Percentiles rank a stretch among this genome's conserved stretches.
Conservation (phyloP, 1,284 basidiomycete genomes). For the Ustilago bromivora region DNA sequence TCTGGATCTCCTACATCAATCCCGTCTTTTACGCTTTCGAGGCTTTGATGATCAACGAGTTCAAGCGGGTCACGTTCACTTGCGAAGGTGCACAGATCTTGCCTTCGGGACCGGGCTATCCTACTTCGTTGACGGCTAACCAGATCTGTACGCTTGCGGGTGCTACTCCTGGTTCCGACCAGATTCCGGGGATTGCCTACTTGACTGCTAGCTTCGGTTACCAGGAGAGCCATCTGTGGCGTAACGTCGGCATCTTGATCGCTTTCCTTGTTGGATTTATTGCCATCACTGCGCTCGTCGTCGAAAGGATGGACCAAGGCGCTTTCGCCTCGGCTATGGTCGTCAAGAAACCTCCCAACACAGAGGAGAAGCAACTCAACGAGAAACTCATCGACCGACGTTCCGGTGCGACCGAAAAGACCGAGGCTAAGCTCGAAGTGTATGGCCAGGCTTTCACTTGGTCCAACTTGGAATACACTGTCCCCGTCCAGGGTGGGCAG, state of each 20-base stretch:
- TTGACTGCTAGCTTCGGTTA: conserved; percentile 77
- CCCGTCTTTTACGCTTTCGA: conserved; percentile 81
- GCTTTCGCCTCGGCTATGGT: conserved; percentile 64
- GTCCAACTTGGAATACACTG: conserved; percentile 71
- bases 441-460: conserved; percentile 70
- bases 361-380: conserved; percentile 49
- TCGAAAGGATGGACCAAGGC: conserved; percentile 52
- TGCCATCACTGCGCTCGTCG: conserved; percentile 55
- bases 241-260: conserved; percentile 72
- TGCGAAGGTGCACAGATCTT: conserved; percentile 52
- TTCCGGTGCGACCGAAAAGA: conserved; percentile 45
- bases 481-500: conserved; percentile 74
- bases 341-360: conserved; percentile 57
- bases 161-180: conserved; percentile 68
- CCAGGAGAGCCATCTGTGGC: conserved; percentile 72
- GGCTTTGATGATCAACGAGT: conserved; percentile 74
- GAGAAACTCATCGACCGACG: conserved; percentile 37
- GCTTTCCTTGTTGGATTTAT: conserved; percentile 63
- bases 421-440: conserved; percentile 57
- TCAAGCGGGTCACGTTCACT: conserved; percentile 61
- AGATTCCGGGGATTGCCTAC: conserved; percentile 72
- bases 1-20: conserved; percentile 74
- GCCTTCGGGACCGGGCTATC: conserved; percentile 46
- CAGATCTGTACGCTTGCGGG: conserved; percentile 72
- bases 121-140: conserved; percentile 36